Evolutionary conservation across 2,329 filamentous ascomycete genomes (phyloP).

Genomic region (Gliomastix tumulicola): DNA sequence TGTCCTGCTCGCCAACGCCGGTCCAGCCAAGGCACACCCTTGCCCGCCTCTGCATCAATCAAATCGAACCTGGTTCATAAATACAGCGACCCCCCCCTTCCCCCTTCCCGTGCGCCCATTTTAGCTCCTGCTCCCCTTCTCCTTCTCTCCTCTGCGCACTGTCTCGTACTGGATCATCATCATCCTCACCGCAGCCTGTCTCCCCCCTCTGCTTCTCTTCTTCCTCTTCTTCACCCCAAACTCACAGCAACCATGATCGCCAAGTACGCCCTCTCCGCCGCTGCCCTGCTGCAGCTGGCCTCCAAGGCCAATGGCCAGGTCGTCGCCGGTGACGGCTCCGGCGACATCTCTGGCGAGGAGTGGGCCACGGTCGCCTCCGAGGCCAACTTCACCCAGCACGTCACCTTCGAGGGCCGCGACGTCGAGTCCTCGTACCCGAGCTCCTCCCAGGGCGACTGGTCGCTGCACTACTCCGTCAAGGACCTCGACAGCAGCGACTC

Average conservation of each 20-base stretch:
- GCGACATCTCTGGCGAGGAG: slow-evolving; percentile 2
- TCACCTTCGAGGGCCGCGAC: slow-evolving; percentile 5
- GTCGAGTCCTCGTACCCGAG: slow-evolving; percentile 4
- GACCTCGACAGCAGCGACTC: background rate
- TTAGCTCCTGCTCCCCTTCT: background rate
- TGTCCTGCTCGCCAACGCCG: no score
- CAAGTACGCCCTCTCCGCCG: slow-evolving; percentile 1
- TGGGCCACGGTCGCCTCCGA: slow-evolving; percentile 1
- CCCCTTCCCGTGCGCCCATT: background rate
- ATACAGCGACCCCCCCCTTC: background rate
- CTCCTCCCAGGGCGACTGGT: slow-evolving; percentile 5
- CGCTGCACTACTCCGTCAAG: slow-evolving; percentile 3
- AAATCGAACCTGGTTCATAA: background rate
- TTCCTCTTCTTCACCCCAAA: background rate
- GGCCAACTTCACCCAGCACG: slow-evolving; percentile 4
- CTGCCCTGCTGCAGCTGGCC: slow-evolving; percentile 2
- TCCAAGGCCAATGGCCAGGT: slow-evolving; percentile 2
- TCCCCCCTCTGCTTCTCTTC: no score
- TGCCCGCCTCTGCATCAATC: no score
- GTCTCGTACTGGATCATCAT: background rate
- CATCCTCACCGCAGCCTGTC: no score
- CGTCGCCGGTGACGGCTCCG: slow-evolving; percentile 1
- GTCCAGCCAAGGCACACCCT: no score
- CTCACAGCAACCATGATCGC: slow-evolving; percentile 1
- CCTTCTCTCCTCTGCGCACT: background rate